Conservation (phyloP, 352 stramenopile species). For the Pythium guiyangense region DNA sequence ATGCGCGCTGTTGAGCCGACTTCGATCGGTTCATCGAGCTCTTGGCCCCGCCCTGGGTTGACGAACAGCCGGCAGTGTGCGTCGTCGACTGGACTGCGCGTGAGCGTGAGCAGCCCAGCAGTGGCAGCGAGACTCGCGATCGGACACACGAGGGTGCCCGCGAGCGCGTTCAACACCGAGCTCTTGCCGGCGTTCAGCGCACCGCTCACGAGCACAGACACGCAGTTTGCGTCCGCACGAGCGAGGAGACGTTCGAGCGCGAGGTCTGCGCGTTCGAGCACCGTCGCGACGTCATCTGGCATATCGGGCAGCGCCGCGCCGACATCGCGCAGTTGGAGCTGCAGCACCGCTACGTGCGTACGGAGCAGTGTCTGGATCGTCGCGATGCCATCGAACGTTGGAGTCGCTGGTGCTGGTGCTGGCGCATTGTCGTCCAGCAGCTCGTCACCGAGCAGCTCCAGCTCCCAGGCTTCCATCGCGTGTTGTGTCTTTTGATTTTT, state of each 20-base stretch:
- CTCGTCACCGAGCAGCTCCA: too few relatives aligned
- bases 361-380: not conserved
- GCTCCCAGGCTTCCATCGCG: too few relatives aligned
- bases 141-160: not conserved
- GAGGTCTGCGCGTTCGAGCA: not conserved
- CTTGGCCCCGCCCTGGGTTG: not conserved
- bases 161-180: not conserved
- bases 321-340: not conserved
- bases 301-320: not conserved
- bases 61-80: not conserved
- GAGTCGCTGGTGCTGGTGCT: too few relatives aligned
- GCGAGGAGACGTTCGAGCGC: not conserved
- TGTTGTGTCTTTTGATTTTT: too few relatives aligned
- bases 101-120: not conserved
- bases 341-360: not conserved
- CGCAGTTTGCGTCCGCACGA: not conserved
- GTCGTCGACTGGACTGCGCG: not conserved
- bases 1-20: not conserved
- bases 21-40: not conserved
- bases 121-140: not conserved
- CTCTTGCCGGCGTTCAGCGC: not conserved
- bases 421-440: too few relatives aligned
- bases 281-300: not conserved
- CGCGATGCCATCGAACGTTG: not conserved
- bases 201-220: not conserved